A percentile compares a stretch with the other conserved stretches of the same genome.
These are phyloP conservation scores for Microbotryum intermedium DNA, from an alignment of 1,284 basidiomycete genomes.

Conservation along the genomic window DNA sequence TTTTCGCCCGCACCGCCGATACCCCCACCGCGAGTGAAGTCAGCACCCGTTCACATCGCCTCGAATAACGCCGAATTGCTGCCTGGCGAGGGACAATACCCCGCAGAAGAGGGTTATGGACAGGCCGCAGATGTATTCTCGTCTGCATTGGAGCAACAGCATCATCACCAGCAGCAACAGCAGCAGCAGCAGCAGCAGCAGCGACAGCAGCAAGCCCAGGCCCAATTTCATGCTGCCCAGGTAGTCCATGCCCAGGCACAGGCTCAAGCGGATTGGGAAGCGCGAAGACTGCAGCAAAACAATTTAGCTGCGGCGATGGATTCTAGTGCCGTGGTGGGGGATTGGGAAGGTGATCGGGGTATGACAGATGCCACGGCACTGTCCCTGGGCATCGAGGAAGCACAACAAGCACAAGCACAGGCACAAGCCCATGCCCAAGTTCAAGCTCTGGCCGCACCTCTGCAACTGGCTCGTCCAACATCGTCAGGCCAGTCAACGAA, in stretches of 20 bases:
- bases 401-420: constrained; percentile 6
- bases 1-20: neutral
- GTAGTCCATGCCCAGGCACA: too few species aligned
- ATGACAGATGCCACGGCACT: too few species aligned
- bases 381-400: too few species aligned
- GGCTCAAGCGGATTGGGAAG: too few species aligned
- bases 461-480: neutral
- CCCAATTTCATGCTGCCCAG: neutral
- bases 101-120: constrained; percentile 1
- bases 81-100: constrained; percentile 2
- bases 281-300: too few species aligned
- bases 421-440: constrained; percentile 12
- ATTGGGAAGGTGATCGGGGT: too few species aligned
- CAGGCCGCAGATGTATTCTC: constrained; percentile 1
- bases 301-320: too few species aligned
- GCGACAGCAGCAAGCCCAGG: constrained; percentile 1
- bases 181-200: neutral
- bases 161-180: neutral
- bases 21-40: constrained; percentile 20
- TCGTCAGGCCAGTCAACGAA: neutral
- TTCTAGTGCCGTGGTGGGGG: too few species aligned
- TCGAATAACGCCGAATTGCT: neutral
- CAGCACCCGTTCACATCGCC: constrained; percentile 21
- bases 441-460: neutral
- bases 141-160: neutral